These are phyloP conservation scores for Zygosaccharomyces bisporus DNA, from an alignment of 805 yeast genomes.

Conservation along the genomic window DNA sequence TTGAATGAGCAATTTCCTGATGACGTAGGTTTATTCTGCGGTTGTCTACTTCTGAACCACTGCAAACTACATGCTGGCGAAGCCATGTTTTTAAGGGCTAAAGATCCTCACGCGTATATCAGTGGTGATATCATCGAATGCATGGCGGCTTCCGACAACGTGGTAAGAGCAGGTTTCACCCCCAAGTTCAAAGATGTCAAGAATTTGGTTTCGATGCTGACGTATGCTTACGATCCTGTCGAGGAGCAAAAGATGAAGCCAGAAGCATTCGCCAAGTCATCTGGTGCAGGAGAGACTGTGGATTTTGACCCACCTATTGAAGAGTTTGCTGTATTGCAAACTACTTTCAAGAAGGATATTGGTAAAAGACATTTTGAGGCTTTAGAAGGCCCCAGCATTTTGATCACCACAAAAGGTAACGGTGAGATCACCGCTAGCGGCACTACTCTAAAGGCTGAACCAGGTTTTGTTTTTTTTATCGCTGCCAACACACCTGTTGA, in stretches of 20 bases:
- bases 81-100: conserved; percentile 94
- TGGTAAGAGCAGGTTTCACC: conserved; percentile 98
- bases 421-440: conserved; percentile 52
- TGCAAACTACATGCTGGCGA: conserved; percentile 80
- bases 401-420: conserved; percentile 76
- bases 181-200: conserved; percentile 96
- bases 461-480: conserved; percentile 81
- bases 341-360: conserved; percentile 49
- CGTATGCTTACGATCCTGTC: conserved; percentile 84
- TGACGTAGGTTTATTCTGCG: conserved; percentile 95
- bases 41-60: conserved; percentile 88
- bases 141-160: conserved; percentile 99
- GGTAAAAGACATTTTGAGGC: conserved; percentile 54
- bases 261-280: conserved; percentile 44
- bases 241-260: conserved; percentile 89
- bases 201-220: conserved; percentile 84
- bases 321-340: conserved; percentile 91
- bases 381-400: conserved; percentile 81
- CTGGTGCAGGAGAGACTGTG: conserved; percentile 62
- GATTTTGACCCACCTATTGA: conserved; percentile 95
- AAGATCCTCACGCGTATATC: conserved; percentile 97
- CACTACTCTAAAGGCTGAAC: conserved; percentile 46
- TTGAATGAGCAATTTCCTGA: conserved; percentile 85
- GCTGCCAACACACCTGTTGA: conserved; percentile 72
- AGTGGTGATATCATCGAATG: conserved; percentile 97